Base-by-base conservation (phyloP, 495 filamentous ascomycete species). In the Podospora appendiculata region DNA sequence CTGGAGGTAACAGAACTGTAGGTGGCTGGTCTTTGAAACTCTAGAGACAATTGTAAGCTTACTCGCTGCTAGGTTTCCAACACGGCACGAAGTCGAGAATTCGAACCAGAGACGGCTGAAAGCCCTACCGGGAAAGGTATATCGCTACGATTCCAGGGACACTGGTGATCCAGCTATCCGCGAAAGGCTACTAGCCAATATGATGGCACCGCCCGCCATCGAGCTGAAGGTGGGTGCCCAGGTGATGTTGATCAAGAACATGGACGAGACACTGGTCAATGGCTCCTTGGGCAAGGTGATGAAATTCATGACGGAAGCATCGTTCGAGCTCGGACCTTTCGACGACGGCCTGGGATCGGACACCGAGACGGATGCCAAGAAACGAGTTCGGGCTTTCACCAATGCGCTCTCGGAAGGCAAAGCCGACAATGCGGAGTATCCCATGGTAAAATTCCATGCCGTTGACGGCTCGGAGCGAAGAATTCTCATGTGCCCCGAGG, bases 231-330 rank as follows among this genome's bases (percentile, higher is more conserved):
- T 92, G 58, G 89, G 89, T 14, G 85, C 90, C 0, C 94, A 97
- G 63, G 94, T 98, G 32, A 97, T 98, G 93, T 70, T 98, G n/a
- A 96, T 97, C 77, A 98, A 98, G 63, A 98, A 98, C 61, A 84
- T 96, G 73, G 93, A 98, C 66, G 92, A 96, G 3, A 80, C 77
- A 0, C 80, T 97, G 2, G 93, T 97, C 51, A 98, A 98, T 57
- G 93, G 93, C 5, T 94, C 93, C 0, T 79, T 97, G 38, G 93
- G 93, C 1, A 87, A 83, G 45, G 85, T 98, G 3, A 69, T 87
- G 6, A 84, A 76, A 3, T 97, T 98, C 68, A 95, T 92, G 89
- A 86, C 79, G 49, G 86, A 96, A 55, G 72, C 78, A 32, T 82
- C 77, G 2, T 96, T 92, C 56, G 88, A 87, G 32, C 63, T 73